phyloP scores from a whole-genome alignment of 352 stramenopile genomes.

The Elongisporangium prolatum region DNA sequence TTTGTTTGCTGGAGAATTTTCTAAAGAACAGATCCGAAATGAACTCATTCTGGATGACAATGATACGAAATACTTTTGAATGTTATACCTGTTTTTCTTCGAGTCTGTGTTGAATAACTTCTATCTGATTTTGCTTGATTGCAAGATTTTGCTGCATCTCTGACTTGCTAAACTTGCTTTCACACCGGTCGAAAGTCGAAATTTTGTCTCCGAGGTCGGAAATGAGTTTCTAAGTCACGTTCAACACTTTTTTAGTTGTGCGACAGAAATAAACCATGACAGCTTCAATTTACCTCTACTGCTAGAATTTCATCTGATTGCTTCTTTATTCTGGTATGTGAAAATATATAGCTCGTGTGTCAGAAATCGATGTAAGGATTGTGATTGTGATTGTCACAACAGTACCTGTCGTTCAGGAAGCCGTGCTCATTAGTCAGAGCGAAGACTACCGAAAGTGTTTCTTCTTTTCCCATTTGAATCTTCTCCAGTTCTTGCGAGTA shows the following conservation, averaged over 20 bases:
- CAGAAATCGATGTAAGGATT: too few relatives aligned
- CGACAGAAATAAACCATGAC: too few relatives aligned
- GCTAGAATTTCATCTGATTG: neutral
- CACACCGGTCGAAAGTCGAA: neutral
- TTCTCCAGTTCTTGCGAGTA: neutral
- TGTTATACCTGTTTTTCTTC: neutral
- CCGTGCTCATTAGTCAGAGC: neutral
- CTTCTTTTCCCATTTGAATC: neutral
- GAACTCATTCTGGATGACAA: neutral
- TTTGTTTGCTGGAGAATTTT: neutral
- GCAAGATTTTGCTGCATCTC: neutral
- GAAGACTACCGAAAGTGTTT: neutral
- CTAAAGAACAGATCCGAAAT: neutral
- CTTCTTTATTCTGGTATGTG: neutral
- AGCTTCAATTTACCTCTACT: neutral
- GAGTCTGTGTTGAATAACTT: neutral
- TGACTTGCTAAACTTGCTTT: neutral
- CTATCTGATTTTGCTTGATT: neutral
- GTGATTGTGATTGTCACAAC: neutral
- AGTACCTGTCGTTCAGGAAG: neutral
- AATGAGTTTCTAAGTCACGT: neutral
- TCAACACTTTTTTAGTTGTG: too few relatives aligned
- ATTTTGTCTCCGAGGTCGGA: neutral
- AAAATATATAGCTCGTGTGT: neutral
- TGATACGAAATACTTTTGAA: neutral